These are phyloP conservation scores for Chlamydomonas reinhardtii DNA, from an alignment of 163 green algal species.

Conservation along the genomic window DNA sequence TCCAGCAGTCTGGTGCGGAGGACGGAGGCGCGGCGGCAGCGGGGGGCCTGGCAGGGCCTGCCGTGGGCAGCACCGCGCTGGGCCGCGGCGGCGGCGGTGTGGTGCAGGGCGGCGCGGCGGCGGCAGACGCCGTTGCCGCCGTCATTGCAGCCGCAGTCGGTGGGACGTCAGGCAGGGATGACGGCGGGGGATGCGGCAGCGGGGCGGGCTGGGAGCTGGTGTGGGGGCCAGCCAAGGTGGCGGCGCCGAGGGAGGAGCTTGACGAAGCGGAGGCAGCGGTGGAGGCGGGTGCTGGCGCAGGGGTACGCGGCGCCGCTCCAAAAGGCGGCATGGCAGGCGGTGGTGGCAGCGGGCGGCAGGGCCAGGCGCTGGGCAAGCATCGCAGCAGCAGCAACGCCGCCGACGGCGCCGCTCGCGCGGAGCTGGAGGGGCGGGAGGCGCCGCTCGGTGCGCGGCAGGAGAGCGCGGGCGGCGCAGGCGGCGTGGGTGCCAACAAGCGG, in stretches of 20 bases:
- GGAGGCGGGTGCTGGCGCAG: neutral
- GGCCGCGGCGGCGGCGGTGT: neutral
- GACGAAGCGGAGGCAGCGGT: slow-evolving; percentile 18
- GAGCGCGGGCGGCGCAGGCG: no score
- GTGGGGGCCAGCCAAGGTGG: slow-evolving; percentile 30
- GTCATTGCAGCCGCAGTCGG: neutral
- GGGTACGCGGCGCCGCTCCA: neutral
- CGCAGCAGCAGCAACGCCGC: no score
- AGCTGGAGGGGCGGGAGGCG: no score
- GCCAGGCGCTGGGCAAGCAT: no score
- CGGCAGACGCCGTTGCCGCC: no score
- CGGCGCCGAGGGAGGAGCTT: slow-evolving; percentile 36
- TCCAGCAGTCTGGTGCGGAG: neutral
- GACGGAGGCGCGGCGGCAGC: neutral
- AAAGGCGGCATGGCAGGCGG: no score
- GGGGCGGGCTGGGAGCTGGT: slow-evolving; percentile 24
- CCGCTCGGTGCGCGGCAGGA: no score
- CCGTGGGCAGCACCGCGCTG: no score
- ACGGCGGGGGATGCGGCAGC: neutral
- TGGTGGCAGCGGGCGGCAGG: no score
- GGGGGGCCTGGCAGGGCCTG: neutral
- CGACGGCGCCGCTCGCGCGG: no score
- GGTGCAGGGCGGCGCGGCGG: neutral
- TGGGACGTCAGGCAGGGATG: neutral
- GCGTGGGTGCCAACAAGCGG: no score